Base-by-base conservation (phyloP, 805 yeast genomes). In the Isabelozyma pseudorhagii region DNA sequence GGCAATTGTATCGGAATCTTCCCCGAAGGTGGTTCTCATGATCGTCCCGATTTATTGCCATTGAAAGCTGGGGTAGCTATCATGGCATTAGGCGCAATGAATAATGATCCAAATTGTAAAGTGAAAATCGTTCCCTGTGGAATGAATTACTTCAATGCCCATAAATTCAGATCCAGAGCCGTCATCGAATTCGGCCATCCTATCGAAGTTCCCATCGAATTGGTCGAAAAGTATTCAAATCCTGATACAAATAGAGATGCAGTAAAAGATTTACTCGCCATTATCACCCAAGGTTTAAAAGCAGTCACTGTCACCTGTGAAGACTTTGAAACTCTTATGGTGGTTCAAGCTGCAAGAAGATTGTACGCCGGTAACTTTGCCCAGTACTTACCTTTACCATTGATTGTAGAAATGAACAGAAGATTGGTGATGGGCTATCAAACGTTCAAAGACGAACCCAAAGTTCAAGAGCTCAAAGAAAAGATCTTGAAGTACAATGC, bases 1-100 rank as follows among this genome's bases (percentile, higher is more conserved):
- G 91, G 94, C 40, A 82, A 88, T 49, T 89, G 96, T 54, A 70
- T 94, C 36, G 98, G 98, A 9, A 89, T 94, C 42, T 94, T 91
- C 72, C 97, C 99, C 8, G 99, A 94, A 73, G 99, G 99, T 51
- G 99, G 99, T 1, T 90, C 97, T 10, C 99, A 93, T 62, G 99
- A 93, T 66, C 78, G 99, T 56, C 84, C 98, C 0, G 96, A 90
- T 54, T 69, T 93, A 57, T 76, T 93, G 46, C 99, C 99, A 0
- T 74, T 93, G 57, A 93, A 94, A 64, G 97, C 98, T 1, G 99
- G 99, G 54, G 97, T 94, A 8, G 97, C 97, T 2, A 87, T 93
- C 49, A 94, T 93, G 98, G 99, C 98, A 0, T 75, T 94, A 29
- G 99, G 98, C 8, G 94, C 98, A 8, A 81, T 92, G 83, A 87